These are phyloP conservation scores for Erythrobasidium hasegawianum DNA, from an alignment of 1,284 basidiomycete genomes.

Conservation along the genomic window DNA sequence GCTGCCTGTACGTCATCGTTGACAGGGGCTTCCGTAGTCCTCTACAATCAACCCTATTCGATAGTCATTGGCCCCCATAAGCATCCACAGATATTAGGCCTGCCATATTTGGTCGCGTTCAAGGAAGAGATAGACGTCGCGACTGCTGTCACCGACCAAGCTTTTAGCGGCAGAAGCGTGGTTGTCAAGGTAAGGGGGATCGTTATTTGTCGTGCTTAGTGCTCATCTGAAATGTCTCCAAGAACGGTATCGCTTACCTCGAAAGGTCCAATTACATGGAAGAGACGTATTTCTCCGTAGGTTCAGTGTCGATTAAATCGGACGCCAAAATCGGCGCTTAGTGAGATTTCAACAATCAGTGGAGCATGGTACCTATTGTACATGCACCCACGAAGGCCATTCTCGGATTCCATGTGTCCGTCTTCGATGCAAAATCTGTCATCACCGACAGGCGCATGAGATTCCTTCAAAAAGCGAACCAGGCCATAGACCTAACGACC, in stretches of 20 bases:
- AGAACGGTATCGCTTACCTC: not conserved
- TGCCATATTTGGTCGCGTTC: not conserved
- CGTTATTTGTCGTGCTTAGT: too few relatives aligned
- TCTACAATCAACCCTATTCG: slow-evolving; percentile 1
- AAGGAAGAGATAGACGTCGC: not conserved
- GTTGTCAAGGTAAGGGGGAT: not conserved
- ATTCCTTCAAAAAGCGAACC: not conserved
- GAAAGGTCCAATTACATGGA: not conserved
- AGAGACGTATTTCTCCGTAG: slow-evolving; percentile 1
- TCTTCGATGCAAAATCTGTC: not conserved
- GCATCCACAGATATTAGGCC: not conserved
- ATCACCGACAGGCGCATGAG: not conserved
- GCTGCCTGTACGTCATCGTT: not conserved
- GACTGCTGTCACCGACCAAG: not conserved
- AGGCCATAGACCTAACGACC: not conserved
- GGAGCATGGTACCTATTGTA: not conserved
- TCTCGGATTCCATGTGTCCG: not conserved
- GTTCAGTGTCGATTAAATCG: not conserved
- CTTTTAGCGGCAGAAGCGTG: not conserved
- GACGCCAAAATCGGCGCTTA: not conserved
- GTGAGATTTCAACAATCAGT: not conserved
- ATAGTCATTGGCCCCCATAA: not conserved
- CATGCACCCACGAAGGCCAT: not conserved
- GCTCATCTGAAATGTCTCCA: too few relatives aligned
- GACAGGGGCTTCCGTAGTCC: not conserved